A percentile compares a stretch with the other conserved stretches of the same genome.
These are phyloP conservation scores for Aplosporella prunicola DNA, from an alignment of 2,329 filamentous ascomycete species.

Conservation along the genomic window DNA sequence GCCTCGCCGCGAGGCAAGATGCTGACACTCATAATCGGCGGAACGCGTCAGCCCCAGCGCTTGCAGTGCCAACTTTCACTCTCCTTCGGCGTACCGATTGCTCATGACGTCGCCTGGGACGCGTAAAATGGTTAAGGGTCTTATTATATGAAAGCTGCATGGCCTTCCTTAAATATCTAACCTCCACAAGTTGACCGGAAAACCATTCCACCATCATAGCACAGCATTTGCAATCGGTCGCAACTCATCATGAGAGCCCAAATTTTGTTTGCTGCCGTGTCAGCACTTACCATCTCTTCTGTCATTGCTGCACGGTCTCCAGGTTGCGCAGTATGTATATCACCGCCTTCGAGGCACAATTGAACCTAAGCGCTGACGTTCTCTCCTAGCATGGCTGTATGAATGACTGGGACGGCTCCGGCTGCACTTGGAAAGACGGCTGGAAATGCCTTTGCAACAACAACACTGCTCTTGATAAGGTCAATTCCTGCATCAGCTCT, in stretches of 20 bases:
- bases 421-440: not conserved
- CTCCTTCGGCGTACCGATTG: not conserved
- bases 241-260: constrained; percentile 10
- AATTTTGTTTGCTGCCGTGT: constrained; percentile 5
- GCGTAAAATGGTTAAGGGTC: constrained; percentile 5
- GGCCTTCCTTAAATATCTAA: not conserved
- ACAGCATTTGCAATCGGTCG: not conserved
- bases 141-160: constrained; percentile 8
- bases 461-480: constrained; percentile 13
- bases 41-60: constrained; percentile 7
- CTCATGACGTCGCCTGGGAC: constrained; percentile 7
- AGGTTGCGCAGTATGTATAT: constrained; percentile 5
- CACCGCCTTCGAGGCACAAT: not conserved
- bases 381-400: not conserved
- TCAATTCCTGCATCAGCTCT: constrained; percentile 17
- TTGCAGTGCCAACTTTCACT: not conserved
- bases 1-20: constrained; percentile 4
- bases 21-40: constrained; percentile 8
- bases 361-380: not conserved
- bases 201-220: constrained; percentile 20
- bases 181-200: not conserved
- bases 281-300: constrained; percentile 3
- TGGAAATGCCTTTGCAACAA: constrained; percentile 14
- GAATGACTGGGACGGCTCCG: constrained; percentile 1
- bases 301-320: constrained; percentile 4